A percentile compares a stretch with the other conserved stretches of the same genome.
Conservation (phyloP, 1,284 basidiomycete species). For the Leccinum brunneo-olivaceum region DNA sequence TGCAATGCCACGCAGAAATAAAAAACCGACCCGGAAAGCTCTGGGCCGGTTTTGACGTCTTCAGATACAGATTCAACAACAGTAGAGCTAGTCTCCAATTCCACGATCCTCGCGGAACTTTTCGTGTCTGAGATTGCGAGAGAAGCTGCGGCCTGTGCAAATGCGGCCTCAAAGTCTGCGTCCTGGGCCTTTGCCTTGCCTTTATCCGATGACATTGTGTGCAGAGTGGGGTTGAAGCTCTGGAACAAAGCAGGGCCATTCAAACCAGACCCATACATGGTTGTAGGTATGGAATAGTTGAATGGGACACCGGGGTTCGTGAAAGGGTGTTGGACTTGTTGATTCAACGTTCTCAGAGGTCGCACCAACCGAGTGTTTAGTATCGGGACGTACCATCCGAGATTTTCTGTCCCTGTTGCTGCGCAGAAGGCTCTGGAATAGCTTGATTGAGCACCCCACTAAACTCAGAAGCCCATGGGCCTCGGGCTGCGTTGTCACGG, state of each 20-base stretch:
- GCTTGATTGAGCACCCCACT: constrained; percentile 9
- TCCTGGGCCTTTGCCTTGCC: constrained; percentile 72
- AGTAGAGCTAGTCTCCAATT: constrained; percentile 41
- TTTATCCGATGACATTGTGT: constrained; percentile 32
- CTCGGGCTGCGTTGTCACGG: constrained; percentile 28
- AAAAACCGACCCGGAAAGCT: constrained; percentile 43
- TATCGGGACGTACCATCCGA: constrained; percentile 20
- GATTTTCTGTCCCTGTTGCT: constrained; percentile 24
- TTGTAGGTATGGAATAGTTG: constrained; percentile 25
- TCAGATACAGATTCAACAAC: constrained; percentile 34
- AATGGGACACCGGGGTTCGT: constrained; percentile 19
- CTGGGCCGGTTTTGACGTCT: constrained; percentile 22
- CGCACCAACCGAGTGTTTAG: background rate
- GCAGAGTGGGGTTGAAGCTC: constrained; percentile 17
- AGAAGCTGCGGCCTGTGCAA: constrained; percentile 53
- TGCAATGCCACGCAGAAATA: constrained; percentile 8
- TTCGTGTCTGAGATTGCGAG: constrained; percentile 37
- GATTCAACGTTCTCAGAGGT: constrained; percentile 10
- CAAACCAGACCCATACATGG: constrained; percentile 24
- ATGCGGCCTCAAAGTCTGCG: constrained; percentile 74
- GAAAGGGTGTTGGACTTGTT: constrained; percentile 19
- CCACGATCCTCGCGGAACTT: constrained; percentile 45
- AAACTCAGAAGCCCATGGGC: constrained; percentile 51
- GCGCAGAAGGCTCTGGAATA: constrained; percentile 17
- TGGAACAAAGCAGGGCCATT: constrained; percentile 32